Evolutionary conservation across 2,329 filamentous ascomycete genomes (phyloP).

Genomic region (Nigrospora oryzae): DNA sequence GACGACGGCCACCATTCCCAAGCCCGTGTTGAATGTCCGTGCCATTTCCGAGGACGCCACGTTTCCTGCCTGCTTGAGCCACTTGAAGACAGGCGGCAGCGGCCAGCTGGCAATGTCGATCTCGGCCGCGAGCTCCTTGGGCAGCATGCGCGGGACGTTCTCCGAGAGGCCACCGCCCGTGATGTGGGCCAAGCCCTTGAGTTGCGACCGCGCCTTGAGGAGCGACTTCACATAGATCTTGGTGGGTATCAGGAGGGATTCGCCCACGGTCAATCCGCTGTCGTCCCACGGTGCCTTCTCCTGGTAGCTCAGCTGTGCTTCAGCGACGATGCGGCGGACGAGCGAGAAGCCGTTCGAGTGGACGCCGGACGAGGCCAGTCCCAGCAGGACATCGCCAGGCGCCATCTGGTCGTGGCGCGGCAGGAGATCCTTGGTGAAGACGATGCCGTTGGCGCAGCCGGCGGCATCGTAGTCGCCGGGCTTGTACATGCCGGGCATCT

Average conservation of each 20-base stretch:
- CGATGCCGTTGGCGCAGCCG: slow-evolving; percentile 80
- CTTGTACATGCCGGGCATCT: slow-evolving; percentile 94
- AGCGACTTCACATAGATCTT: slow-evolving; percentile 86
- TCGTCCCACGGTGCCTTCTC: slow-evolving; percentile 71
- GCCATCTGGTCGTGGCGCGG: slow-evolving; percentile 70
- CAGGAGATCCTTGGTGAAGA: slow-evolving; percentile 60
- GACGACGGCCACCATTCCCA: slow-evolving; percentile 90
- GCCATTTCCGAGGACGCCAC: slow-evolving; percentile 75
- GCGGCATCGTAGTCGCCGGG: slow-evolving; percentile 88
- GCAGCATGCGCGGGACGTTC: slow-evolving; percentile 92
- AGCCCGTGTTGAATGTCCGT: slow-evolving; percentile 86
- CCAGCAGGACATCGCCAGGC: slow-evolving; percentile 76
- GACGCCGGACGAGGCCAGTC: slow-evolving; percentile 74
- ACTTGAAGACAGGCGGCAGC: slow-evolving; percentile 72
- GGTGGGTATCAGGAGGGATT: slow-evolving; percentile 78
- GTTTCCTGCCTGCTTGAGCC: slow-evolving; percentile 69
- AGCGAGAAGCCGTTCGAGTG: slow-evolving; percentile 98
- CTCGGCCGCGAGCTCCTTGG: slow-evolving; percentile 66
- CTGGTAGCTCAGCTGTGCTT: slow-evolving; percentile 61
- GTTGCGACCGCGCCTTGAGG: slow-evolving; percentile 54
- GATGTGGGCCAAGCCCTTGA: slow-evolving; percentile 95
- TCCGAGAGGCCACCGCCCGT: slow-evolving; percentile 89
- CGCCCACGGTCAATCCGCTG: slow-evolving; percentile 47
- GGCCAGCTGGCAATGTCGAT: slow-evolving; percentile 72
- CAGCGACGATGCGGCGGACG: slow-evolving; percentile 80